Conservation (phyloP, 257 asterid genomes). For the Gentiana dahurica region DNA sequence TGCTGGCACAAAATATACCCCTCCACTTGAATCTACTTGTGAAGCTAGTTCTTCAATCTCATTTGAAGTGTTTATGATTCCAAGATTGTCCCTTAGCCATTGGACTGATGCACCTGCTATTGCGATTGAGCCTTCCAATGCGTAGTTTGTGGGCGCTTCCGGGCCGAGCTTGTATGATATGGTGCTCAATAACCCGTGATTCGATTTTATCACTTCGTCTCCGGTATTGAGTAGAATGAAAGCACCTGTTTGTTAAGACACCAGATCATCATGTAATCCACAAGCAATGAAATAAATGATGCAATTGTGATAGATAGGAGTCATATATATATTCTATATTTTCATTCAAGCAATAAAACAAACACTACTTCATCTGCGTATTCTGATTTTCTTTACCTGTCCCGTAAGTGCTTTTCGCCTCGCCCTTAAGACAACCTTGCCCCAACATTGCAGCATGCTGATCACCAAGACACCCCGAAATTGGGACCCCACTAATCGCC, state of each 20-base stretch:
- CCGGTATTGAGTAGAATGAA: constrained; percentile 86
- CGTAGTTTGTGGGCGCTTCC: constrained; percentile 64
- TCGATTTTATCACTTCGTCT: constrained; percentile 44
- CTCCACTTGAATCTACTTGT: constrained; percentile 66
- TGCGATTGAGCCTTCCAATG: constrained; percentile 94
- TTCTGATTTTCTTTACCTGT: constrained; percentile 10
- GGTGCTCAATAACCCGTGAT: constrained; percentile 74
- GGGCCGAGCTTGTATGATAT: constrained; percentile 87
- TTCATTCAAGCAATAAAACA: no score
- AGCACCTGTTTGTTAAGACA: constrained; percentile 35
- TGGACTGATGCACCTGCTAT: constrained; percentile 98
- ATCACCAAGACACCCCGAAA: constrained; percentile 90
- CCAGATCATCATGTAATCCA: no score
- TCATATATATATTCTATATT: no score
- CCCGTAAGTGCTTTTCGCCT: constrained; percentile 91
- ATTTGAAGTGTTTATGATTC: constrained; percentile 58
- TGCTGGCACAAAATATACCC: constrained; percentile 93
- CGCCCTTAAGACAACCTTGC: constrained; percentile 82
- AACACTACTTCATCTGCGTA: no score
- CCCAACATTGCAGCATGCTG: constrained; percentile 98
- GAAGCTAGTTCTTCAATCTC: constrained; percentile 87
- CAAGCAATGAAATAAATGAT: no score
- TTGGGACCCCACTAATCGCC: constrained; percentile 71
- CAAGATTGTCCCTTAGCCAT: constrained; percentile 91
- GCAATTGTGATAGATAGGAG: no score